Percentiles rank a stretch among this genome's conserved stretches.
phyloP scores from a whole-genome alignment of 257 asterid genomes.

The Gynochthodes officinalis region DNA sequence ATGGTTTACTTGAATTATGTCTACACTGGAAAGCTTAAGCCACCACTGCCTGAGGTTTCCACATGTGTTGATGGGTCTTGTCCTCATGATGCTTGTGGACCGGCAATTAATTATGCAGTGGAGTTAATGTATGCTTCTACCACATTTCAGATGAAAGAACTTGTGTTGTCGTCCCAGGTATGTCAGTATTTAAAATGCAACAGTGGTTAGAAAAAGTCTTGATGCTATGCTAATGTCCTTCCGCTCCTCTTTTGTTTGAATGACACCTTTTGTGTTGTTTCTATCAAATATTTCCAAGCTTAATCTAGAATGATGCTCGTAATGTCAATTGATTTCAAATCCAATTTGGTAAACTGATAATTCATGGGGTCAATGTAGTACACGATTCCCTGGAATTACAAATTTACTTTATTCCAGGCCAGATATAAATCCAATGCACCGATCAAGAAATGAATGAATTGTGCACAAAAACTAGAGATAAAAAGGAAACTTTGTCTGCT shows the following conservation, averaged over 20 bases:
- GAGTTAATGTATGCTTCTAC: constrained; percentile 88
- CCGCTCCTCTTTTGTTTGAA: not conserved
- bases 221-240: not conserved
- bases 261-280: too few relatives aligned
- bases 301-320: not conserved
- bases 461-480: too few relatives aligned
- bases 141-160: constrained; percentile 73
- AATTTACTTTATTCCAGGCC: not conserved
- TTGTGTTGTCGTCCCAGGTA: constrained; percentile 71
- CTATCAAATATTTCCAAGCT: too few relatives aligned
- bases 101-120: constrained; percentile 70
- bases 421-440: not conserved
- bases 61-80: constrained; percentile 79
- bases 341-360: not conserved
- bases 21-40: constrained; percentile 70
- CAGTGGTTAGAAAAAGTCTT: not conserved
- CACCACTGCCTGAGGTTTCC: constrained; percentile 63
- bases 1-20: constrained; percentile 43
- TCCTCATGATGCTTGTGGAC: constrained; percentile 78
- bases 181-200: not conserved
- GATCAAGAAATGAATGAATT: not conserved
- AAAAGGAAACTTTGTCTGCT: too few relatives aligned
- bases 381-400: too few relatives aligned
- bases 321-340: not conserved
- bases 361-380: not conserved